phyloP scores from a whole-genome alignment of 2,329 filamentous ascomycete genomes.

The Ophiostoma ulmi region DNA sequence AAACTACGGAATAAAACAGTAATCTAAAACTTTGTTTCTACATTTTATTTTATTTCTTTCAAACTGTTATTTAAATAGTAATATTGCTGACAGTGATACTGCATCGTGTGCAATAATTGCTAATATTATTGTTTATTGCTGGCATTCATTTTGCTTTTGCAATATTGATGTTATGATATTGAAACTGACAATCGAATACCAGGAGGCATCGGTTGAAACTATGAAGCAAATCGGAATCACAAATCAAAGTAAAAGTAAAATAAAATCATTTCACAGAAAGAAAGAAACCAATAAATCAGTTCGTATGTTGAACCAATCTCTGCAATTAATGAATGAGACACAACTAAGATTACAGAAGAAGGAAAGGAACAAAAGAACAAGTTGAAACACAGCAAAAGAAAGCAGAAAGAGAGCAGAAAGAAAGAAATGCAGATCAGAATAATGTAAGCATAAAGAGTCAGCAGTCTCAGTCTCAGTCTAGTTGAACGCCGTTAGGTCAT shows the following conservation, averaged over 20 bases:
- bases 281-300: neutral
- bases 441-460: neutral
- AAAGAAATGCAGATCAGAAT: neutral
- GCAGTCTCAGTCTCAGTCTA: neutral
- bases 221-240: too few relatives aligned
- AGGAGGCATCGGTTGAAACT: too few relatives aligned
- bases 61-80: neutral
- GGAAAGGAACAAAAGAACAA: neutral
- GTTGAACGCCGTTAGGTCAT: neutral
- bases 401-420: neutral
- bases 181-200: too few relatives aligned
- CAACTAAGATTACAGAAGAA: neutral
- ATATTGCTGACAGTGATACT: neutral
- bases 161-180: neutral
- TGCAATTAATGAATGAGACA: neutral
- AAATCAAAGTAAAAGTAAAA: neutral
- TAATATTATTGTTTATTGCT: neutral
- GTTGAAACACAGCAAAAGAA: neutral
- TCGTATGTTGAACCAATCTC: too few relatives aligned
- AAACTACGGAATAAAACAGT: neutral
- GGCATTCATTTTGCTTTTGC: too few relatives aligned
- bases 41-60: neutral
- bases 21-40: neutral
- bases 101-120: neutral
- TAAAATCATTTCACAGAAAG: neutral